These are phyloP conservation scores for Sphagnurus paluster DNA, from an alignment of 1,284 basidiomycete genomes.

Conservation along the genomic window DNA sequence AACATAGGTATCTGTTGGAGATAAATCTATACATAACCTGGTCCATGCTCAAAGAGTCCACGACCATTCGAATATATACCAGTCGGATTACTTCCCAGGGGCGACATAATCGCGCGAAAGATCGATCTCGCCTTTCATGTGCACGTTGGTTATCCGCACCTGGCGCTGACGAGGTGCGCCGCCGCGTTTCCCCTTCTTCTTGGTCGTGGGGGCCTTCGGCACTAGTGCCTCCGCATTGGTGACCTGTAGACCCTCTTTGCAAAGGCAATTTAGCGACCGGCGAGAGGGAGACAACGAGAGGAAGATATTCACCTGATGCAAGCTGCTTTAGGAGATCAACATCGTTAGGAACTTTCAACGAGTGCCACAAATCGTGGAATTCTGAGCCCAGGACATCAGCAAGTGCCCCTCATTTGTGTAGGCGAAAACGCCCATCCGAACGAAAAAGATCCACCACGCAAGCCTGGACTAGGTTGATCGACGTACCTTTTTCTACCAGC, in stretches of 20 bases:
- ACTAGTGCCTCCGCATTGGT: slow-evolving; percentile 57
- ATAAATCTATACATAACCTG: slow-evolving; percentile 7
- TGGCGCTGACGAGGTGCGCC: slow-evolving; percentile 73
- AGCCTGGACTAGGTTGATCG: neutral
- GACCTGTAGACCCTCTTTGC: slow-evolving; percentile 72
- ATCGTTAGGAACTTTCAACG: slow-evolving; percentile 80
- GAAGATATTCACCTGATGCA: slow-evolving; percentile 52
- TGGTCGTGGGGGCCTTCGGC: slow-evolving; percentile 56
- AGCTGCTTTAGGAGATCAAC: slow-evolving; percentile 79
- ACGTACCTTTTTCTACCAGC: slow-evolving; percentile 78
- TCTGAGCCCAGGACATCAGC: slow-evolving; percentile 48
- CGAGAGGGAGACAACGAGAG: slow-evolving; percentile 13
- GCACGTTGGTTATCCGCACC: slow-evolving; percentile 84
- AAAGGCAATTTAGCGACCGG: slow-evolving; percentile 13
- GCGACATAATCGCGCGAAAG: slow-evolving; percentile 70
- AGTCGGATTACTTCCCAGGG: slow-evolving; percentile 40
- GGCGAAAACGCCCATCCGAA: slow-evolving; percentile 3
- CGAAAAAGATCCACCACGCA: slow-evolving; percentile 10
- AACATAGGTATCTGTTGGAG: slow-evolving; percentile 13
- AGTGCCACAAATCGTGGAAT: slow-evolving; percentile 85
- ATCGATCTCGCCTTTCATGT: slow-evolving; percentile 83
- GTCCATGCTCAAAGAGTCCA: slow-evolving; percentile 3
- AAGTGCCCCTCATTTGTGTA: neutral
- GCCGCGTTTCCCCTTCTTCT: slow-evolving; percentile 80
- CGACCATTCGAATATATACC: slow-evolving; percentile 3